phyloP scores from a whole-genome alignment of 2,329 filamentous ascomycete species.

The Penicillium vulpinum region DNA sequence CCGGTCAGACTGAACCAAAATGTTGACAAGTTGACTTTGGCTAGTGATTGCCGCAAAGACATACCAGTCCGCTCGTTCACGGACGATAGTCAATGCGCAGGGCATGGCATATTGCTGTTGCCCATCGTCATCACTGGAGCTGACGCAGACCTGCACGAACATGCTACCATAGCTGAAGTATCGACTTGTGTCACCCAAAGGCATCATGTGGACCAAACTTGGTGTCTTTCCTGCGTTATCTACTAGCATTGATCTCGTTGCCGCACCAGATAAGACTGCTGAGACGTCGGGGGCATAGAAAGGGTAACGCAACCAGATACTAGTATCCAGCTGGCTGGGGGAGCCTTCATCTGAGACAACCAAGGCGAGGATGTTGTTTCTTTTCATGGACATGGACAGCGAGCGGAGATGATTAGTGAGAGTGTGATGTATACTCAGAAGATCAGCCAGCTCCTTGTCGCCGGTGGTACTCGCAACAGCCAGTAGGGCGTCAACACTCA shows the following conservation, averaged over 20 bases:
- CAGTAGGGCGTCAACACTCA: constrained; percentile 42
- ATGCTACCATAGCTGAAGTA: constrained; percentile 79
- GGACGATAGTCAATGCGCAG: constrained; percentile 73
- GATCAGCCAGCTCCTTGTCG: constrained; percentile 47
- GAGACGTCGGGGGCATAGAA: constrained; percentile 69
- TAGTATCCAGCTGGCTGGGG: constrained; percentile 77
- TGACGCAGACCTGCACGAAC: constrained; percentile 70
- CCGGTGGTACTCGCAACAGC: constrained; percentile 47
- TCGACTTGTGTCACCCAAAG: constrained; percentile 70
- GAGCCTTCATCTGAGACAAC: constrained; percentile 62
- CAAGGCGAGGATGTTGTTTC: constrained; percentile 73
- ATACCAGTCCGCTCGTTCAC: constrained; percentile 67
- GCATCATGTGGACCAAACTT: constrained; percentile 67
- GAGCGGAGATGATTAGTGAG: constrained; percentile 69
- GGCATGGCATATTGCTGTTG: constrained; percentile 66
- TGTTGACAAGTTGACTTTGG: constrained; percentile 74
- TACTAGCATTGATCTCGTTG: constrained; percentile 46
- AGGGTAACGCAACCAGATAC: constrained; percentile 79
- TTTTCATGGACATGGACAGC: constrained; percentile 76
- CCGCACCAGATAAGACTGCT: constrained; percentile 66
- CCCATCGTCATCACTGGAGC: constrained; percentile 66
- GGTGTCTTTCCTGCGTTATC: constrained; percentile 47
- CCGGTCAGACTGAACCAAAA: constrained; percentile 69
- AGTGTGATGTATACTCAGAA: constrained; percentile 53
- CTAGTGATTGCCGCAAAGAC: constrained; percentile 74